phyloP scores from a whole-genome alignment of 2,329 filamentous ascomycete genomes.

The Aspergillus pseudoterreus region DNA sequence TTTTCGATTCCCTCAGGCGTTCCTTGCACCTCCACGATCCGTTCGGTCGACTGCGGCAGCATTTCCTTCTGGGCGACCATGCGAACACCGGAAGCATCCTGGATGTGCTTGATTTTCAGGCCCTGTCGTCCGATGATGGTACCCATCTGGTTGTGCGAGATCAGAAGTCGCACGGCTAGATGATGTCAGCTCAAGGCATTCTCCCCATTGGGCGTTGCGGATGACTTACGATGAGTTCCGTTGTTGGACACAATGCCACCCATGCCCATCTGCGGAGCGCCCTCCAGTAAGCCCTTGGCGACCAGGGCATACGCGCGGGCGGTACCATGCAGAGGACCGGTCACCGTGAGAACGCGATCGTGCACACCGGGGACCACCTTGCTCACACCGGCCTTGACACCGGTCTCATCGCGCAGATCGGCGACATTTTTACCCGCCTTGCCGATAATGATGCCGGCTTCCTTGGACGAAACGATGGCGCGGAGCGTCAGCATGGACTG shows the following conservation, averaged over 20 bases:
- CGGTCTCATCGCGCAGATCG: constrained; percentile 93
- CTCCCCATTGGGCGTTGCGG: neutral
- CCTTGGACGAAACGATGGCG: constrained; percentile 97
- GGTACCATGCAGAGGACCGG: constrained; percentile 81
- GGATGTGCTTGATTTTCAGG: constrained; percentile 98
- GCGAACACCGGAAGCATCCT: constrained; percentile 91
- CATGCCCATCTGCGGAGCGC: constrained; percentile 93
- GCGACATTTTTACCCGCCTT: constrained; percentile 98
- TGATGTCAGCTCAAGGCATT: constrained; percentile 12
- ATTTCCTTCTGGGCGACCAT: constrained; percentile 99
- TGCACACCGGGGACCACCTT: constrained; percentile 98
- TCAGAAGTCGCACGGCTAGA: constrained; percentile 90
- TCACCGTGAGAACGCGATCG: constrained; percentile 94
- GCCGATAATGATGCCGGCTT: constrained; percentile 97
- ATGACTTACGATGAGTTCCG: constrained; percentile 87
- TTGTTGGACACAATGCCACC: constrained; percentile 81
- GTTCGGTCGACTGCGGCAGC: constrained; percentile 97
- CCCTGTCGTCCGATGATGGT: constrained; percentile 97
- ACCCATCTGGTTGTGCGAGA: constrained; percentile 99
- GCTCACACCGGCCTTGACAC: constrained; percentile 95
- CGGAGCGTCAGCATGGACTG: constrained; percentile 88
- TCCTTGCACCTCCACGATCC: constrained; percentile 94
- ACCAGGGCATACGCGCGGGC: constrained; percentile 92
- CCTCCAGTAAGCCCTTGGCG: constrained; percentile 84
- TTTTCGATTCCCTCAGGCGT: constrained; percentile 93